Conservation (phyloP, 352 stramenopile genomes). For the Phytopythium chamaehyphon region DNA sequence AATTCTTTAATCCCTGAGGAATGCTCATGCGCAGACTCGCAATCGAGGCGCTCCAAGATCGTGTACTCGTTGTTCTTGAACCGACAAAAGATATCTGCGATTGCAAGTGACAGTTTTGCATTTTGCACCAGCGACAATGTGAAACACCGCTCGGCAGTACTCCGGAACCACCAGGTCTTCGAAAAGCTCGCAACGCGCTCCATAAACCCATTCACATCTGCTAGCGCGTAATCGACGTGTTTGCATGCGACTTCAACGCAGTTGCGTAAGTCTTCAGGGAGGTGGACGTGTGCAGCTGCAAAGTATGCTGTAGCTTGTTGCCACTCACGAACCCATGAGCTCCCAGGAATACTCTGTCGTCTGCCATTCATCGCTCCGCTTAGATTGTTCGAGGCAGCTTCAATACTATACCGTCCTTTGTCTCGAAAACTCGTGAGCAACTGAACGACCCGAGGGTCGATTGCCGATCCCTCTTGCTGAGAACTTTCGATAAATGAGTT, state of each 20-base stretch:
- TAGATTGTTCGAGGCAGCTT: conserved; percentile 5
- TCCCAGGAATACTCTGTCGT: background rate
- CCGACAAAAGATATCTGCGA: conserved; percentile 27
- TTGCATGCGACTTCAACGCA: conserved; percentile 40
- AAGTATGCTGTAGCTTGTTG: conserved; percentile 47
- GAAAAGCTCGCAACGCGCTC: conserved; percentile 28
- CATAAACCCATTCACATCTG: conserved; percentile 15
- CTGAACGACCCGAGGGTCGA: conserved; percentile 10
- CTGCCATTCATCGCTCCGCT: background rate
- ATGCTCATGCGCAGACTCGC: conserved; percentile 17
- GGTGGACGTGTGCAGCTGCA: conserved; percentile 7
- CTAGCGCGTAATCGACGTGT: conserved; percentile 42
- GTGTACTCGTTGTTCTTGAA: conserved; percentile 18
- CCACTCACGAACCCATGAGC: conserved; percentile 57
- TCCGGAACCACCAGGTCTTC: conserved; percentile 49
- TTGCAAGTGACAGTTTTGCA: conserved; percentile 5
- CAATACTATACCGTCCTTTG: conserved; percentile 21
- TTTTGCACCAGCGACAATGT: conserved; percentile 7
- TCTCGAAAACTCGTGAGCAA: conserved; percentile 45
- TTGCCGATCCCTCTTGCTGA: background rate
- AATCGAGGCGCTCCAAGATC: conserved; percentile 39
- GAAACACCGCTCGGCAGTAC: conserved; percentile 26
- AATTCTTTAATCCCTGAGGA: conserved; percentile 5
- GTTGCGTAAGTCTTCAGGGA: conserved; percentile 14
- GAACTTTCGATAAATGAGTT: conserved; percentile 13